phyloP scores from a whole-genome alignment of 495 filamentous ascomycete genomes.

The Lasiosphaeriaceae sp. region DNA sequence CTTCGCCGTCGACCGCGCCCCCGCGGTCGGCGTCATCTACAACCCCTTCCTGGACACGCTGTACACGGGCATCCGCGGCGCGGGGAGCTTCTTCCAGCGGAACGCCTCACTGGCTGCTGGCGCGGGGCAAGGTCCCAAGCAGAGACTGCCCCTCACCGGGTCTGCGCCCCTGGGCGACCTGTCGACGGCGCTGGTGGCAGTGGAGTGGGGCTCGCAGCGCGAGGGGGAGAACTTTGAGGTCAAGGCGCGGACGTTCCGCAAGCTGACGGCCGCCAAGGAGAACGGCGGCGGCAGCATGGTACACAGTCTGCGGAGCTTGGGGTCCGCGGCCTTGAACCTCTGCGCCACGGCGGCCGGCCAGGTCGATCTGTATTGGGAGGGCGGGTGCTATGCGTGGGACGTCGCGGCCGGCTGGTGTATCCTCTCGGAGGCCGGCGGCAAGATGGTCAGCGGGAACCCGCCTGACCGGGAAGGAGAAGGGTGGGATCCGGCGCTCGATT shows the following conservation, averaged over 20 bases:
- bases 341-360: slow-evolving; percentile 76
- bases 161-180: slow-evolving; percentile 54
- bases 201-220: slow-evolving; percentile 78
- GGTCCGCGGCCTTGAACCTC: slow-evolving; percentile 79
- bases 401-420: slow-evolving; percentile 91
- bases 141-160: slow-evolving; percentile 53
- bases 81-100: slow-evolving; percentile 59
- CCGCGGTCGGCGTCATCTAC: slow-evolving; percentile 77
- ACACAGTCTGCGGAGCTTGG: slow-evolving; percentile 68
- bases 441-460: slow-evolving; percentile 72
- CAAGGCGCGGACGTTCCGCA: slow-evolving; percentile 66
- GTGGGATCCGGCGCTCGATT: slow-evolving; percentile 70
- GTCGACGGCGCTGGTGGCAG: slow-evolving; percentile 58
- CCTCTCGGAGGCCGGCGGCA: slow-evolving; percentile 76
- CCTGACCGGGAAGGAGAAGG: slow-evolving; percentile 36
- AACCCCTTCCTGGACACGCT: slow-evolving; percentile 70
- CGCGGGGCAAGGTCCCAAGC: slow-evolving; percentile 15
- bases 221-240: slow-evolving; percentile 71
- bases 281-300: slow-evolving; percentile 75
- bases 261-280: slow-evolving; percentile 58
- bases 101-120: slow-evolving; percentile 26
- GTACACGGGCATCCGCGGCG: slow-evolving; percentile 66
- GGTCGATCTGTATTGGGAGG: slow-evolving; percentile 88
- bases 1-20: slow-evolving; percentile 58
- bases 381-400: slow-evolving; percentile 94